Percentiles rank a stretch among this genome's conserved stretches.
phyloP scores from a whole-genome alignment of 495 filamentous ascomycete species.

The Xanthoparmelia taractica region DNA sequence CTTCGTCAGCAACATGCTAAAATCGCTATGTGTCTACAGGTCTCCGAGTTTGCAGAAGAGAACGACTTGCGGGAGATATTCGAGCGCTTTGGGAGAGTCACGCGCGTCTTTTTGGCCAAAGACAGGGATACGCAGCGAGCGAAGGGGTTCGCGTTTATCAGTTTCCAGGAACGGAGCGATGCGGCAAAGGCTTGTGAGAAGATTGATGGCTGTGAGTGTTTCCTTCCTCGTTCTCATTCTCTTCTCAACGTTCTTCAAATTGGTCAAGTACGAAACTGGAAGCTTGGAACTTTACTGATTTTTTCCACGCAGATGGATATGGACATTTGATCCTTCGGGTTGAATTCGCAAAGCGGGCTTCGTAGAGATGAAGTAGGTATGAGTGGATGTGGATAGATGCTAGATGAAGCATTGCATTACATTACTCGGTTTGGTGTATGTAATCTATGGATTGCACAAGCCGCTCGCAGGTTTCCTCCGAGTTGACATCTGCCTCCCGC shows the following conservation, averaged over 20 bases:
- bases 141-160: constrained; percentile 98
- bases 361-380: constrained; percentile 26
- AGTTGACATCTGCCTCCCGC: too few relatives aligned
- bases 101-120: constrained; percentile 93
- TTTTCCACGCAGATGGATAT: constrained; percentile 57
- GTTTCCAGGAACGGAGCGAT: constrained; percentile 80
- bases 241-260: too few relatives aligned
- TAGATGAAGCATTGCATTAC: not conserved
- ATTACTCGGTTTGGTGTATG: too few relatives aligned
- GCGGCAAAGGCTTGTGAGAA: constrained; percentile 89
- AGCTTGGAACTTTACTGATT: constrained; percentile 25
- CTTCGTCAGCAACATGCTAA: too few relatives aligned
- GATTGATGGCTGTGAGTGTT: constrained; percentile 82
- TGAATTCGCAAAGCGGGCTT: constrained; percentile 82
- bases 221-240: constrained; percentile 1
- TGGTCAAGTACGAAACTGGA: too few relatives aligned
- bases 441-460: too few relatives aligned
- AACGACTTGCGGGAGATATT: constrained; percentile 92
- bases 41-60: constrained; percentile 95
- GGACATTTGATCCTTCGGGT: constrained; percentile 84
- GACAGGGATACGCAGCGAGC: constrained; percentile 89
- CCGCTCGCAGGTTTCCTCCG: too few relatives aligned
- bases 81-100: constrained; percentile 92
- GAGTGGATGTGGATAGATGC: not conserved
- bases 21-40: constrained; percentile 45